Evolutionary conservation across 371 early-diverging fungal genomes (phyloP), one percentile per base, ranked within the genome.

Genomic region (Mortierella sp.): DNA sequence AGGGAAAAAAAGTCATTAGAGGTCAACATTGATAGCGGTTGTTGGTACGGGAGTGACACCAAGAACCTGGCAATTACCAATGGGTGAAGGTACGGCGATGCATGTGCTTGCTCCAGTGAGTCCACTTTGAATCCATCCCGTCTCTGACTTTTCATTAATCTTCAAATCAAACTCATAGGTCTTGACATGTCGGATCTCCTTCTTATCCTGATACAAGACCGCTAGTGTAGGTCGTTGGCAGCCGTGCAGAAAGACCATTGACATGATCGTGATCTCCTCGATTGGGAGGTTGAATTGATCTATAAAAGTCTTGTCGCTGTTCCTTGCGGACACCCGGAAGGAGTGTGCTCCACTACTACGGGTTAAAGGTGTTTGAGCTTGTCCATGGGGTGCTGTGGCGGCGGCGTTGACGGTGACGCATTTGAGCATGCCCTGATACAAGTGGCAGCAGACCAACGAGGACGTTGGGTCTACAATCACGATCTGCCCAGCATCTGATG

Each of bases 171-270:
- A 55, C 13, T 68, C 69, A 72, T 94, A 95, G 0, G 84, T 84
- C 57, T 88, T 89, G 41, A 95, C 71, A 54, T 89, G 87, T 2
- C 91, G 84, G 26, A 69, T 71, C 54, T 84, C 86, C 41, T 87
- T 80, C 23, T 87, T 79, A 66, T 95, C 94, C 67, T 94, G 91
- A 55, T 90, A 89, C 2, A 96, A 79, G 19, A 96, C 84, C 8
- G 89, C 87, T 10, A 96, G 79, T 6, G 87, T 84, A 0, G 93
- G 90, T 42, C 78, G 67, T 2, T 64, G 53, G 7, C 69, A 67
- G n/a, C 82, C 81, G 24, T 87, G 83, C 49, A 94, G 65, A 61
- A 95, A 91, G 16, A 82, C 79, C 70, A 94, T 83, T 0, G 88
- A 84, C 10, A 93, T 67, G 2, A 95, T 84, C 2, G 84, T 76